Base-by-base conservation (phyloP, 2,329 filamentous ascomycete species). In the Fusarium gaditjirri region DNA sequence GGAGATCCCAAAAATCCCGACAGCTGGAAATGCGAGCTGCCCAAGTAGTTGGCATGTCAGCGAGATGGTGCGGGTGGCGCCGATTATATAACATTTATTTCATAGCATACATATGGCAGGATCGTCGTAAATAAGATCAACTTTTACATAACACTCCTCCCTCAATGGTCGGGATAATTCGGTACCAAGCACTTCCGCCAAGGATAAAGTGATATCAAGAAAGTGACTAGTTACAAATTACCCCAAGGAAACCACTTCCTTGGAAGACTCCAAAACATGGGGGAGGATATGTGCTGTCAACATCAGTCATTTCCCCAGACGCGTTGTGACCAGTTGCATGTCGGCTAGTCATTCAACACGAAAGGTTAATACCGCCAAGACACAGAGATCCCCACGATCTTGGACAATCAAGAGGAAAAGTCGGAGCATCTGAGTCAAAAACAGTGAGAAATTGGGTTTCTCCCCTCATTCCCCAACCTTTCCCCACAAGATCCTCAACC, bases 381-480 rank as follows among this genome's bases (percentile, higher is more conserved):
- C 35, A 21, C 21, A 7, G 29, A 33, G 5, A 38, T 68, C 65
- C 57, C 65, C 64, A 41, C 56, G 65, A 68, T 68, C n/a, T 42
- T 41, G 31, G n/a, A 55, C 21, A 27, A 50, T 47, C 50, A 68
- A 68, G 65, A 69, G 42, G 66, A 69, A 70, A 69, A 69, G 17
- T 42, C 65, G 65, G 65, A 68, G 65, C 50, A 46, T 46, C 50
- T 36, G 52, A 57, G 61, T 47, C 19, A 52, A 65, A 39, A 56
- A 36, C 53, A 41, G 62, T 61, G 41, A 67, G 64, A 33, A 58
- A 17, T 12, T 35, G 19, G 17, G 41, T 49, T 52, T 43, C 19
- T 60, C 25, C 68, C 68, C 68, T 71, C 68, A 63, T 64, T 63
- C 68, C 68, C 68, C 68, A 70, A 71, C 55, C 58, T 52, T 29